Percentiles rank a stretch among this genome's conserved stretches.
Conservation (phyloP, 495 filamentous ascomycete genomes). For the Bathelium albidoporum region DNA sequence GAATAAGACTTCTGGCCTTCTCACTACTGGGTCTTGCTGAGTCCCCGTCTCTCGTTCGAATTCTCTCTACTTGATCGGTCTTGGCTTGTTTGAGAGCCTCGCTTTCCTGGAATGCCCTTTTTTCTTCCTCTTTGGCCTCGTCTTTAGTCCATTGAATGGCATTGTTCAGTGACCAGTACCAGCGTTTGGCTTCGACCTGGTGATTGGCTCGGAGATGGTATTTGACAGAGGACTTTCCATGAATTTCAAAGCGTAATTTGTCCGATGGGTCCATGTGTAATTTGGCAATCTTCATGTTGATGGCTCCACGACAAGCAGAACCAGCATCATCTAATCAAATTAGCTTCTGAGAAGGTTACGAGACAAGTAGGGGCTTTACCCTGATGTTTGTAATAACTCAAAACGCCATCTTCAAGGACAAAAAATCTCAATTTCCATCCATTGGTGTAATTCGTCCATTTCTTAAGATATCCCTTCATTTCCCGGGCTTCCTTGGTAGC, state of each 20-base stretch:
- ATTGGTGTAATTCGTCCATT: slow-evolving; percentile 97
- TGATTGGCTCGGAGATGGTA: slow-evolving; percentile 96
- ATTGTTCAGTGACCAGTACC: slow-evolving; percentile 98
- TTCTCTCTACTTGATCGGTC: slow-evolving; percentile 45
- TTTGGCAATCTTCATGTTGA: slow-evolving; percentile 95
- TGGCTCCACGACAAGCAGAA: slow-evolving; percentile 88
- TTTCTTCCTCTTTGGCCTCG: slow-evolving; percentile 83
- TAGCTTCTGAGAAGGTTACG: too few relatives aligned
- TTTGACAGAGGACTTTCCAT: slow-evolving; percentile 96
- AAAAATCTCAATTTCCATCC: slow-evolving; percentile 97
- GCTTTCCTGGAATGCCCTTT: slow-evolving; percentile 56
- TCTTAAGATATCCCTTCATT: slow-evolving; percentile 97
- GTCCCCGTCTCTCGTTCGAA: slow-evolving; percentile 38
- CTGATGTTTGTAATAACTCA: slow-evolving; percentile 99
- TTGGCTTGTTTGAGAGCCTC: slow-evolving; percentile 70
- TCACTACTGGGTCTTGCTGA: slow-evolving; percentile 34
- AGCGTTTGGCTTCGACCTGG: slow-evolving; percentile 81
- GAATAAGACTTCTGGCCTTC: slow-evolving; percentile 14
- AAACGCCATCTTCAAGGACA: slow-evolving; percentile 89
- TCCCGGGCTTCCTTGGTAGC: slow-evolving; percentile 80
- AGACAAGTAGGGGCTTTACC: too few relatives aligned
- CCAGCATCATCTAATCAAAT: slow-evolving; percentile 63
- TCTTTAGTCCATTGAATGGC: slow-evolving; percentile 98
- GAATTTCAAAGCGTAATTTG: slow-evolving; percentile 93
- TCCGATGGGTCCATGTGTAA: slow-evolving; percentile 93